A percentile compares a stretch with the other conserved stretches of the same genome.
phyloP scores from a whole-genome alignment of 345 rosid species.

The Aquilaria yunnanensis region DNA sequence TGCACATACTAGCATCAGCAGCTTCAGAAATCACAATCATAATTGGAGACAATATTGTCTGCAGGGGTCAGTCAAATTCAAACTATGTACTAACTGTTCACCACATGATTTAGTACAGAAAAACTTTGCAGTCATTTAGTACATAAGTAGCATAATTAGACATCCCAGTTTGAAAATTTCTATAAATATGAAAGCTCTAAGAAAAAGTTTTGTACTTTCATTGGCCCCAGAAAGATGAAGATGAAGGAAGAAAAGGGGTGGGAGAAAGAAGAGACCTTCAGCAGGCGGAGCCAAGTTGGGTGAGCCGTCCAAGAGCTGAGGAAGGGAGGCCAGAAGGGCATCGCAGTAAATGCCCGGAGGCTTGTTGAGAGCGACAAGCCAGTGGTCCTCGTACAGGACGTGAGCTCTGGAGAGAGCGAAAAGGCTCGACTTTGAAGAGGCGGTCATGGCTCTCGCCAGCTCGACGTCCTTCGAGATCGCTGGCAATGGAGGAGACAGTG shows the following conservation, averaged over 20 bases:
- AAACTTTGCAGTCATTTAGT: too few relatives aligned
- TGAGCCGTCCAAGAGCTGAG: constrained; percentile 28
- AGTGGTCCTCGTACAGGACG: constrained; percentile 72
- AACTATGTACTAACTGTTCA: too few relatives aligned
- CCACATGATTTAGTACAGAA: too few relatives aligned
- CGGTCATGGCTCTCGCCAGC: constrained; percentile 67
- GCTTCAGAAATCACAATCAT: too few relatives aligned
- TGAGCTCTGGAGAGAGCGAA: constrained; percentile 38
- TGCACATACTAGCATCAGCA: too few relatives aligned
- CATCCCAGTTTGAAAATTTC: too few relatives aligned
- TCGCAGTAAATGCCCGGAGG: constrained; percentile 87
- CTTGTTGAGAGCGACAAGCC: constrained; percentile 73
- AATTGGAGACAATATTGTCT: too few relatives aligned
- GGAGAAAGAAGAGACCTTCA: constrained; percentile 17
- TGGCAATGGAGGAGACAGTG: constrained; percentile 71
- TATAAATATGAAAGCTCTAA: too few relatives aligned
- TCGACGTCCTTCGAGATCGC: constrained; percentile 65
- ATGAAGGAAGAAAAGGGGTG: neutral
- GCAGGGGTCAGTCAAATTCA: too few relatives aligned
- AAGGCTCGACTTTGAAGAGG: constrained; percentile 70
- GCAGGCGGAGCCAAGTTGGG: constrained; percentile 8
- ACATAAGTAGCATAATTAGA: too few relatives aligned
- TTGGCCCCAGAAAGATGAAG: neutral
- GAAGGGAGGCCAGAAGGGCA: constrained; percentile 47
- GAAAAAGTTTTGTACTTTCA: too few relatives aligned